A percentile compares a stretch with the other conserved stretches of the same genome.
Conservation (phyloP, 306 rosid genomes). For the Prinsepia uniflora region DNA sequence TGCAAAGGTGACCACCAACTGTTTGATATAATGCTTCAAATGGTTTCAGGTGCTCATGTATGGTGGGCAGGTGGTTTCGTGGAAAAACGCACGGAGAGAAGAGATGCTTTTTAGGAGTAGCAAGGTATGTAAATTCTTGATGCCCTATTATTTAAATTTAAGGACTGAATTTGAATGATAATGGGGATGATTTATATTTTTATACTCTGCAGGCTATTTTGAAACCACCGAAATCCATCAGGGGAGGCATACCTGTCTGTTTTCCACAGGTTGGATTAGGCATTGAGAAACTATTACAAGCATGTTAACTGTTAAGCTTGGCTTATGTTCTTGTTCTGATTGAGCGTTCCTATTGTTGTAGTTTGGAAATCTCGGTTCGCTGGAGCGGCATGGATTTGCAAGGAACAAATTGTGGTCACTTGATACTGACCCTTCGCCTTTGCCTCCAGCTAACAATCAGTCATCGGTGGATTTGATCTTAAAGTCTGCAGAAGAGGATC, state of each 20-base stretch:
- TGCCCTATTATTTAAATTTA: neutral
- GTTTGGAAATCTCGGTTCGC: slow-evolving; percentile 61
- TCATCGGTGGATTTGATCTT: slow-evolving; percentile 68
- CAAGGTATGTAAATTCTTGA: slow-evolving; percentile 42
- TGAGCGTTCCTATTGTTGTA: slow-evolving; percentile 27
- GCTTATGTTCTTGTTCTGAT: slow-evolving; percentile 6
- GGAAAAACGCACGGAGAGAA: slow-evolving; percentile 72
- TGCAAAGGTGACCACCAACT: neutral
- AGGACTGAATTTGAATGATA: neutral
- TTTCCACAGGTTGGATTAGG: slow-evolving; percentile 57
- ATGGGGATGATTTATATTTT: slow-evolving; percentile 12
- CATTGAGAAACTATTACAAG: slow-evolving; percentile 3
- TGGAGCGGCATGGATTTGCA: slow-evolving; percentile 55
- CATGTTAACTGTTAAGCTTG: slow-evolving; percentile 11
- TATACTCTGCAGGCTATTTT: slow-evolving; percentile 43
- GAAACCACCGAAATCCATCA: slow-evolving; percentile 61
- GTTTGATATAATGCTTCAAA: neutral
- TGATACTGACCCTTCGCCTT: slow-evolving; percentile 59
- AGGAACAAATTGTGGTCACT: slow-evolving; percentile 66
- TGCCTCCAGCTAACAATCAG: slow-evolving; percentile 53
- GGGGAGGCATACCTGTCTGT: slow-evolving; percentile 71
- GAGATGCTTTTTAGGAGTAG: slow-evolving; percentile 72
- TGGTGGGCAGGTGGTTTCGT: slow-evolving; percentile 72
- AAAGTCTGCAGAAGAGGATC: slow-evolving; percentile 56
- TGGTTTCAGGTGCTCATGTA: slow-evolving; percentile 66